phyloP scores from a whole-genome alignment of 331 rosid genomes.

The Telfairia occidentalis region DNA sequence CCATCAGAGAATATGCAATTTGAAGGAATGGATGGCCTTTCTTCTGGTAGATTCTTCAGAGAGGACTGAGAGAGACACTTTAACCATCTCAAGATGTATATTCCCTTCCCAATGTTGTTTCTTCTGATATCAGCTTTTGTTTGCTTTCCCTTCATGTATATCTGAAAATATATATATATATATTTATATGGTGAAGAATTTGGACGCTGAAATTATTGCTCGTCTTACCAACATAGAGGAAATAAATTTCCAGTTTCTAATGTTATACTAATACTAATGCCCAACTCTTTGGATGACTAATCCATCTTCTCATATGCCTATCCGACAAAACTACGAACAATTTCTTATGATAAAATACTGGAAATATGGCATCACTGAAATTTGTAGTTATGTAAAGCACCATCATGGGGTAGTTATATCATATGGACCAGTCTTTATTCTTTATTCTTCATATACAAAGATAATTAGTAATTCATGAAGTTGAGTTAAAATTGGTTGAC shows the following conservation, averaged over 20 bases:
- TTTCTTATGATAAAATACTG: neutral
- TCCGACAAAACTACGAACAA: neutral
- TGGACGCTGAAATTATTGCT: neutral
- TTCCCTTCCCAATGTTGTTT: constrained; percentile 8
- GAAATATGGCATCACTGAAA: neutral
- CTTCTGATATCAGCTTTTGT: neutral
- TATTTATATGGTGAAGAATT: constrained; percentile 2
- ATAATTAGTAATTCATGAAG: too few species aligned
- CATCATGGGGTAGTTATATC: neutral
- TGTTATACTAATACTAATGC: neutral
- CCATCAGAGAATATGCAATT: constrained; percentile 17
- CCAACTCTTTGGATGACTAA: neutral
- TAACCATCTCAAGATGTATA: constrained; percentile 2
- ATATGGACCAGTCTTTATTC: neutral
- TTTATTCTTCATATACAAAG: neutral
- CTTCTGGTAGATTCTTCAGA: constrained; percentile 10
- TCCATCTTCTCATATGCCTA: neutral
- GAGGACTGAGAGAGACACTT: constrained; percentile 1
- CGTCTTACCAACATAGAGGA: constrained; percentile 4
- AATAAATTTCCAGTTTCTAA: constrained; percentile 2
- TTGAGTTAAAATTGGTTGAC: too few species aligned
- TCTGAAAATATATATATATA: neutral
- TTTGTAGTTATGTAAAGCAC: neutral
- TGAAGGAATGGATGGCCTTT: constrained; percentile 11
- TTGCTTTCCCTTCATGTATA: constrained; percentile 5